A percentile compares a stretch with the other conserved stretches of the same genome.
These are phyloP conservation scores for Malassezia sp. DNA, from an alignment of 1,284 basidiomycete species.

Conservation along the genomic window DNA sequence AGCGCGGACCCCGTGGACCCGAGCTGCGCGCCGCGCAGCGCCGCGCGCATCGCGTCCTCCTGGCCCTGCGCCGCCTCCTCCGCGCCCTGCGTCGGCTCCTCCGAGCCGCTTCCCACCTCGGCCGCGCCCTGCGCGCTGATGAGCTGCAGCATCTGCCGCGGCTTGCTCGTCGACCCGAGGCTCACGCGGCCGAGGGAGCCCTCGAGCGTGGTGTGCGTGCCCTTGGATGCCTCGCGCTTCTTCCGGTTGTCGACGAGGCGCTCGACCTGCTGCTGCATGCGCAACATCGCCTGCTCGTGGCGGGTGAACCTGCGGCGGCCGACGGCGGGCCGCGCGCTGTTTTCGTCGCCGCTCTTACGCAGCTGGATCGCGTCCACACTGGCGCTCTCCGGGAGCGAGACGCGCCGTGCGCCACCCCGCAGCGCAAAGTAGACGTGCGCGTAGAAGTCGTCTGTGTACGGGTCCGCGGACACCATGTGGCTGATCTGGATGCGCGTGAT, in stretches of 20 bases:
- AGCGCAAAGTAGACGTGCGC: constrained; percentile 87
- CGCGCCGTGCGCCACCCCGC: constrained; percentile 51
- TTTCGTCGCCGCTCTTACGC: constrained; percentile 24
- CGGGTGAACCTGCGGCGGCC: constrained; percentile 26
- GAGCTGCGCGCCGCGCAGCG: constrained; percentile 33
- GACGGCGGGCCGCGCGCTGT: constrained; percentile 1
- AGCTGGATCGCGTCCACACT: constrained; percentile 14
- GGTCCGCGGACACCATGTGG: constrained; percentile 74
- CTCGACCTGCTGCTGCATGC: constrained; percentile 95
- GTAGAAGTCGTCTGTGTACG: constrained; percentile 95
- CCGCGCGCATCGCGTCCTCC: constrained; percentile 34
- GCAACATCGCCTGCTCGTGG: constrained; percentile 82
- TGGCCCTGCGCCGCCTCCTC: constrained; percentile 17
- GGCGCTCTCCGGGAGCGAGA: constrained; percentile 5
- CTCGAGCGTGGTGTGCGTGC: constrained; percentile 54
- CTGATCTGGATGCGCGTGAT: constrained; percentile 98
- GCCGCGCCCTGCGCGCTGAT: constrained; percentile 47
- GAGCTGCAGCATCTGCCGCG: constrained; percentile 84
- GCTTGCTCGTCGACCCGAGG: constrained; percentile 79
- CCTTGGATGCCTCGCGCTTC: constrained; percentile 50
- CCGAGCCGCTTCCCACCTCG: too few species aligned
- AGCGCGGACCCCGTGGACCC: constrained; percentile 56
- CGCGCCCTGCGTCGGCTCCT: constrained; percentile 7
- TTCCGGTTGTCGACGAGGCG: constrained; percentile 85
- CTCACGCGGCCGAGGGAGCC: constrained; percentile 91